phyloP scores from a whole-genome alignment of 176 grass and related monocot genomes.

The Bonia amplexicaulis region DNA sequence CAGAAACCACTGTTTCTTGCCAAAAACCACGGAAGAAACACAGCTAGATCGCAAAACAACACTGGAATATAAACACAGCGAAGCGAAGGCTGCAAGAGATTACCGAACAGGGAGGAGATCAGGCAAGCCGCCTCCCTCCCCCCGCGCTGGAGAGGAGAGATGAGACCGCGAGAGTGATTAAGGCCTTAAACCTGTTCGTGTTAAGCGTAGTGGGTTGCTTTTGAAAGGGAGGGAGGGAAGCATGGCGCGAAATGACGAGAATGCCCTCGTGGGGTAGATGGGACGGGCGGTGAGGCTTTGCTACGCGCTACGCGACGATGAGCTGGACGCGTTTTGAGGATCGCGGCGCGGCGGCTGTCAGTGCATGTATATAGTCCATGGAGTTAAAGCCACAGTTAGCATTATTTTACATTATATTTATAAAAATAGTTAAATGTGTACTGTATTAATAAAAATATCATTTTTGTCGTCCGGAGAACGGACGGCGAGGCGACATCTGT shows the following conservation, averaged over 20 bases:
- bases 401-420: no score
- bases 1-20: not conserved
- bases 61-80: not conserved
- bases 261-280: not conserved
- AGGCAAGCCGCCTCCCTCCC: not conserved
- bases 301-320: not conserved
- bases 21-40: not conserved
- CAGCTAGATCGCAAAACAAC: not conserved
- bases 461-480: no score
- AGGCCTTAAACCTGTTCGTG: not conserved
- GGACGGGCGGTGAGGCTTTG: no score
- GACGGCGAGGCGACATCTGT: no score
- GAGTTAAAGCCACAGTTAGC: no score
- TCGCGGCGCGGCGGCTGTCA: no score
- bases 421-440: no score
- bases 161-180: not conserved
- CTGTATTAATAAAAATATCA: no score
- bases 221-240: not conserved
- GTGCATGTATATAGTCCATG: no score
- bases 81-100: not conserved
- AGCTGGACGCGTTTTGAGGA: conserved; percentile 14
- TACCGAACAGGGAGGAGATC: not conserved
- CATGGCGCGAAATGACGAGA: not conserved
- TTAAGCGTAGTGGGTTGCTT: not conserved
- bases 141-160: not conserved